phyloP scores from a whole-genome alignment of 2,329 filamentous ascomycete genomes.

The Tolypocladium guangdongense region DNA sequence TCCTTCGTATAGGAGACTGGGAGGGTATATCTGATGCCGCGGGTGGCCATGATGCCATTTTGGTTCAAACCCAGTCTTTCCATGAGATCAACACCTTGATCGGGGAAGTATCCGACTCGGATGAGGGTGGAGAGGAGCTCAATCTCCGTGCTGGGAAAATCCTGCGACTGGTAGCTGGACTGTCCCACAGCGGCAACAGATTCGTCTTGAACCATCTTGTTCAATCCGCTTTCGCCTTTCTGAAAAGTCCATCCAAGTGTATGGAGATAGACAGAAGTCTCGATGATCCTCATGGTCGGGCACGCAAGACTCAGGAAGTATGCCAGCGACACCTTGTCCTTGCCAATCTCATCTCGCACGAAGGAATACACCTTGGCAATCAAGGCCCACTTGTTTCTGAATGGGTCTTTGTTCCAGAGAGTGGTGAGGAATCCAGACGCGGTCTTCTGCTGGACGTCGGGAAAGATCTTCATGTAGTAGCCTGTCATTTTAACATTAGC shows the following conservation, averaged over 20 bases:
- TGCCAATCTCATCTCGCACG: constrained; percentile 37
- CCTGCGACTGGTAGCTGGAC: not conserved
- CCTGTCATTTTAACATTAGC: constrained; percentile 17
- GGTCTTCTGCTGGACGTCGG: constrained; percentile 36
- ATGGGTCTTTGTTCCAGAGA: constrained; percentile 38
- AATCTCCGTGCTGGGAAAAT: constrained; percentile 15
- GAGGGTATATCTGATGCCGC: not conserved
- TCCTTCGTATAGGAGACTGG: constrained; percentile 6
- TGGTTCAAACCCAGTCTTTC: constrained; percentile 10
- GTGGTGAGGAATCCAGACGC: constrained; percentile 37
- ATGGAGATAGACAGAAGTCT: constrained; percentile 32
- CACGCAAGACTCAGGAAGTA: constrained; percentile 34
- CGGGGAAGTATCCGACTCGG: constrained; percentile 13
- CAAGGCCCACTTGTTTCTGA: constrained; percentile 39
- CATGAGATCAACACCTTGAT: constrained; percentile 11
- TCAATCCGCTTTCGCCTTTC: constrained; percentile 14
- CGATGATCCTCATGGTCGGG: constrained; percentile 33
- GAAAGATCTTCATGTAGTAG: constrained; percentile 35
- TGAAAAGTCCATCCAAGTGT: constrained; percentile 33
- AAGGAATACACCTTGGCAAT: constrained; percentile 44
- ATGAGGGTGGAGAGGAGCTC: constrained; percentile 15
- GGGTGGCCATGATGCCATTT: constrained; percentile 16
- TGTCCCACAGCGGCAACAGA: not conserved
- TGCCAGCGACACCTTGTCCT: constrained; percentile 32
- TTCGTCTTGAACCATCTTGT: constrained; percentile 9